phyloP scores from a whole-genome alignment of 345 rosid genomes.

The Melaleuca alternifolia region DNA sequence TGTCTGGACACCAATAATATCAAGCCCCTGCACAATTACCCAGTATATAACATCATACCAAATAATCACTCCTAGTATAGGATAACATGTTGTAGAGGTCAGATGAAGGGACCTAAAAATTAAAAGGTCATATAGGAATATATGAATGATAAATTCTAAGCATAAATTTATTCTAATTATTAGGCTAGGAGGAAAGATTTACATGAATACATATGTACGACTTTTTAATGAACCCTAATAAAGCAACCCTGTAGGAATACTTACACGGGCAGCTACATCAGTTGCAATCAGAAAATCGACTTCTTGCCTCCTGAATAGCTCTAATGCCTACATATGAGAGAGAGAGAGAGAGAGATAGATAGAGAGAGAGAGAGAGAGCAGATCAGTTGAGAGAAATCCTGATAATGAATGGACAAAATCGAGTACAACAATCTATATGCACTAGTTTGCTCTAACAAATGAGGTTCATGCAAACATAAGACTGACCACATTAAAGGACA shows the following conservation, averaged over 20 bases:
- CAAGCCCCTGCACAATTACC: conserved; percentile 59
- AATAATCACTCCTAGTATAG: background rate
- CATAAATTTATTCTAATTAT: background rate
- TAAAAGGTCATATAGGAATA: background rate
- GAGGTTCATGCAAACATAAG: background rate
- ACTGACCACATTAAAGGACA: background rate
- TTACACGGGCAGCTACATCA: conserved; percentile 95
- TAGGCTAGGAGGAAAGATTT: background rate
- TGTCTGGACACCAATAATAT: conserved; percentile 91
- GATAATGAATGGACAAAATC: background rate
- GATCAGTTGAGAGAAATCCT: background rate
- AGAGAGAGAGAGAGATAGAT: background rate
- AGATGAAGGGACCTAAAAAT: background rate
- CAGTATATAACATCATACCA: background rate
- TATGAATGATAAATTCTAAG: background rate
- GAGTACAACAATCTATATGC: background rate
- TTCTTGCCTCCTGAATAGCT: conserved; percentile 81
- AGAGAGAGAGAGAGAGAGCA: background rate
- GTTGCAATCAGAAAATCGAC: conserved; percentile 93
- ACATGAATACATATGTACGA: too few relatives aligned
- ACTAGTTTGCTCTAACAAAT: background rate
- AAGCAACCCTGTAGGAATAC: conserved; percentile 9
- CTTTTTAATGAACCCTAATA: too few relatives aligned
- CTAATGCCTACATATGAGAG: conserved; percentile 52
- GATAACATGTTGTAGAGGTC: background rate